A percentile compares a stretch with the other conserved stretches of the same genome.
These are phyloP conservation scores for Pseudocercospora macadamiae DNA, from an alignment of 2,329 filamentous ascomycete species.

Conservation along the genomic window DNA sequence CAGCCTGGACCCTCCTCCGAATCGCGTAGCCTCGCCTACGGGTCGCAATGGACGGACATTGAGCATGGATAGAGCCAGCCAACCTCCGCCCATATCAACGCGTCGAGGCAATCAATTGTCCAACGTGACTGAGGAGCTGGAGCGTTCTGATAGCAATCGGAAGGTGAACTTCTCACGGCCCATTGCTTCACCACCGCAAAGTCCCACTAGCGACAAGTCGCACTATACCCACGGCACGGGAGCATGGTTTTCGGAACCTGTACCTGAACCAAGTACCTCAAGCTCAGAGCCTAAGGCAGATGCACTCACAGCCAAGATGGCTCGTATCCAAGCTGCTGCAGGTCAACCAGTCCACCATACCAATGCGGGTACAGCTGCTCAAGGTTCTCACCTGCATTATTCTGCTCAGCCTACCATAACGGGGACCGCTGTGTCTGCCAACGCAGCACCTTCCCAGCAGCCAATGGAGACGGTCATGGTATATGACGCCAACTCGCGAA, in stretches of 20 bases:
- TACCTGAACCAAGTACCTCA: slow-evolving; percentile 44
- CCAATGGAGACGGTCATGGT: slow-evolving; percentile 36
- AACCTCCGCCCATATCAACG: slow-evolving; percentile 21
- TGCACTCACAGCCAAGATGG: slow-evolving; percentile 25
- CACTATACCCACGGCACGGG: slow-evolving; percentile 39
- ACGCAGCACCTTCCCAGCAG: slow-evolving; percentile 9
- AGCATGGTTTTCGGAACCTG: slow-evolving; percentile 64
- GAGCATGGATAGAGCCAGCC: slow-evolving; percentile 35
- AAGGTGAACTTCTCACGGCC: slow-evolving; percentile 59
- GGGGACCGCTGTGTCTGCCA: slow-evolving; percentile 8
- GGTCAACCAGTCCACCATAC: slow-evolving; percentile 25
- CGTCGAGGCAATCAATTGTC: slow-evolving; percentile 40
- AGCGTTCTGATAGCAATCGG: slow-evolving; percentile 46
- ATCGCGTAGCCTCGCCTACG: slow-evolving; percentile 50
- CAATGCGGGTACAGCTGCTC: slow-evolving; percentile 16
- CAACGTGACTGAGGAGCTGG: slow-evolving; percentile 45
- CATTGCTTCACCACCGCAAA: slow-evolving; percentile 47
- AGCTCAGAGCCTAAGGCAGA: slow-evolving; percentile 13
- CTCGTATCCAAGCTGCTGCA: slow-evolving; percentile 25
- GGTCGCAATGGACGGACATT: slow-evolving; percentile 33
- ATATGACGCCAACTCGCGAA: slow-evolving; percentile 36
- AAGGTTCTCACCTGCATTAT: slow-evolving; percentile 18
- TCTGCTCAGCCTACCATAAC: slow-evolving; percentile 15
- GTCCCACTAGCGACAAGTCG: slow-evolving; percentile 28
- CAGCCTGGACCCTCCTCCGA: slow-evolving; percentile 54